Evolutionary conservation across 768 basidiomycete genomes (phyloP), one percentile per base, ranked within the genome.

Genomic region (Pleurotus giganteus): DNA sequence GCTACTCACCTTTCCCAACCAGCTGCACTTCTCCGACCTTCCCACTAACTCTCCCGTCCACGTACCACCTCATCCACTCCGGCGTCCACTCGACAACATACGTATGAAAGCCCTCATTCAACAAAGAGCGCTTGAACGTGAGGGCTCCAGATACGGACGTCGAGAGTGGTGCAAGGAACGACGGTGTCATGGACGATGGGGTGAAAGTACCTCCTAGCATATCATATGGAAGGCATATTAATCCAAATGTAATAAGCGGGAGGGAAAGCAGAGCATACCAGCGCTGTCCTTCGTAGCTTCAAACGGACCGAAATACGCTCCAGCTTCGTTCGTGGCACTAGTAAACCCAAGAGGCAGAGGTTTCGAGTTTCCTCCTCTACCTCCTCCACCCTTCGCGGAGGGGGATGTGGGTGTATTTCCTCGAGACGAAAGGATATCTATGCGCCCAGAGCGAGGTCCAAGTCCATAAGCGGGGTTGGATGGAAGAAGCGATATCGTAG

Each of bases 71-170:
- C 71, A 94, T 73, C 66, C 84, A 94, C 5, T 74, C 61, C 23
- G 79, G 72, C 41, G 81, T 84, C 92, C 91, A 94, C 67, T 94
- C 92, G 44, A 94, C 61, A 12, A 77, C 75, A 58, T 86, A 94
- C 0, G 82, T 86, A 65, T 93, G 90, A 76, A 86, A 93, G 0
- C 57, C 71, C 52, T 81, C 63, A 45, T 77, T 81, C 61, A 80
- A 87, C 1, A 64, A 76, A 69, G 28, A 70, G 63, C 58, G 78
- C 28, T 83, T 79, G 58, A 81, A 68, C 8, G 77, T 72, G 75
- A 81, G 77, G 75, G 77, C 86, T 11, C 87, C 85, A 37, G 50
- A 65, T 19, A 66, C 54, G 23, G 56, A 57, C 24, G 62, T 59
- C 2, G 61, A 57, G 0, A 66, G 61, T 0, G 63, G 49, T 53